Evolutionary conservation across 805 yeast species (phyloP), one percentile per base, ranked within the genome.

Genomic region (Monosporozyma siamensis): DNA sequence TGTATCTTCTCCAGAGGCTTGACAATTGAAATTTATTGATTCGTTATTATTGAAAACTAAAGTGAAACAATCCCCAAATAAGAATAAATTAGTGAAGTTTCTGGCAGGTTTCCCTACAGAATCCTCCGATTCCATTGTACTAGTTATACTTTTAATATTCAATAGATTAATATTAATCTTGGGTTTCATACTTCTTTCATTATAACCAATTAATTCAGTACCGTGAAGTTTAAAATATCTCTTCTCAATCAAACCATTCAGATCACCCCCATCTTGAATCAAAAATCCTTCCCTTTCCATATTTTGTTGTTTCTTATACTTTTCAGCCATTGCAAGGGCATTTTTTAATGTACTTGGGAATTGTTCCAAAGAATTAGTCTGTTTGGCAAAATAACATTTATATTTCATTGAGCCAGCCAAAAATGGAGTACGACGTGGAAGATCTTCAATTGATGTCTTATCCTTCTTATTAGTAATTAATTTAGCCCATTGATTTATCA

Each of bases 261-360:
- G 75, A 64, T 89, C 97, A 8, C 97, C 97, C 15, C 97, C 97
- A 55, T 82, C 86, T 64, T 89, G 97, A 52, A 78, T 77, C 65
- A 90, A 65, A 54, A 68, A 80, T 0, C 97, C 97, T 56, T 82
- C 81, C 53, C 66, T 65, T 2, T 40, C 43, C 15, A 67, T 51
- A 5, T 49, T 38, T 48, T 65, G 54, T 41, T 68, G 71, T 17
- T 10, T 4, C 14, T 54, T 53, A 18, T 64, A 58, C 50, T 72
- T 66, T 5, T 59, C 45, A 8, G 72, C 58, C 48, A 74, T 68
- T 10, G 62, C 66, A 10, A 61, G 49, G n/a, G 78, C 78, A 39
- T 75, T 64, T 41, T 70, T 70, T 50, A 84, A 77, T 42, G 87
- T 80, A 20, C 79, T 74, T 6, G 95, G 95, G 44, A 85, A 69